Evolutionary conservation across 164 flowering plant species (phyloP).

Genomic region (Hamamelis virginiana): DNA sequence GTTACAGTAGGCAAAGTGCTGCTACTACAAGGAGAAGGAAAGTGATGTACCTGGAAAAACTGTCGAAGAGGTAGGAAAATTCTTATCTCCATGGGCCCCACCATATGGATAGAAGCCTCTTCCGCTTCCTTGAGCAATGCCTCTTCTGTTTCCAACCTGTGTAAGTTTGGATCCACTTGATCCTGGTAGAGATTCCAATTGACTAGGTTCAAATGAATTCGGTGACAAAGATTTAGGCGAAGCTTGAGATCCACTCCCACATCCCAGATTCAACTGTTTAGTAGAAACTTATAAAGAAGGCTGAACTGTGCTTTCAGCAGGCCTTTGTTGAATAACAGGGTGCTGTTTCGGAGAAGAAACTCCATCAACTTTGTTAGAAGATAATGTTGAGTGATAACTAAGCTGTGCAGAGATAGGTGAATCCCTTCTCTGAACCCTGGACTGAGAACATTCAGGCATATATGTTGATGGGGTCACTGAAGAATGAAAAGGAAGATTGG

Average conservation of each 20-base stretch:
- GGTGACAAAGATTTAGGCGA: not conserved
- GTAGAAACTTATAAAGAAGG: not conserved
- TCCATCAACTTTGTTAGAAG: not conserved
- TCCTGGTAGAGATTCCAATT: not conserved
- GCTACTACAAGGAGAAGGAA: not conserved
- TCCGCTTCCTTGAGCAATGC: not conserved
- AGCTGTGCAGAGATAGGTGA: not conserved
- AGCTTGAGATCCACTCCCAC: conserved; percentile 2
- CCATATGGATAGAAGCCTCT: not conserved
- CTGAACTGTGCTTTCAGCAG: not conserved
- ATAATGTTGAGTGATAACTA: not conserved
- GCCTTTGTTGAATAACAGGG: conserved; percentile 2
- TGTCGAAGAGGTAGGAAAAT: not conserved
- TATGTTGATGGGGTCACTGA: not conserved
- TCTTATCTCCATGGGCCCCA: not conserved
- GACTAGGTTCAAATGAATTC: not conserved
- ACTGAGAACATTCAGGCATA: not conserved
- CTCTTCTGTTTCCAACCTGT: not conserved
- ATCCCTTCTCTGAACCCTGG: not conserved
- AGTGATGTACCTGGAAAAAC: conserved; percentile 4
- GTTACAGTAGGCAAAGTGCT: not conserved
- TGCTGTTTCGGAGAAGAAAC: not conserved
- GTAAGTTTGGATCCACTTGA: not conserved
- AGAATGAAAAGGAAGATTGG: not conserved
- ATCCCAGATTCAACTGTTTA: not conserved